Conservation (phyloP, 1,139 yeast genomes). For the Spathaspora sp. region DNA sequence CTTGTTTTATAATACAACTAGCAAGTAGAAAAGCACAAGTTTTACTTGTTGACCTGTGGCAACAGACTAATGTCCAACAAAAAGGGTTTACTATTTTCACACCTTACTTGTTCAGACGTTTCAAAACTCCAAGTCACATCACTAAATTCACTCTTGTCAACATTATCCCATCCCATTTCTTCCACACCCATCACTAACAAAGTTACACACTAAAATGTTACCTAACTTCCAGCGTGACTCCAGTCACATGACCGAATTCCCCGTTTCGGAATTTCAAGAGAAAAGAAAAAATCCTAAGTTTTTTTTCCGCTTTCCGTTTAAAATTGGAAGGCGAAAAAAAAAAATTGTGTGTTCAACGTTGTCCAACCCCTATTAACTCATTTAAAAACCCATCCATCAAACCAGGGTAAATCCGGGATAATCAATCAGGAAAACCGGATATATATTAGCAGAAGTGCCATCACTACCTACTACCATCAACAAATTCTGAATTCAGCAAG, state of each 20-base stretch:
- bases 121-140: background rate
- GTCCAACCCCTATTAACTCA: constrained; percentile 2
- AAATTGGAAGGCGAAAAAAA: constrained; percentile 1
- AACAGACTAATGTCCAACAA: background rate
- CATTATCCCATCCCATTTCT: background rate
- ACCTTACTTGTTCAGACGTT: background rate
- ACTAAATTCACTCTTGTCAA: background rate
- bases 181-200: no score
- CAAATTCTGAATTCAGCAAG: no score
- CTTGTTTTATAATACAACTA: no score
- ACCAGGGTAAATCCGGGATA: background rate
- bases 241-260: background rate
- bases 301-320: background rate
- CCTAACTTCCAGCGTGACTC: background rate
- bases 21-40: no score
- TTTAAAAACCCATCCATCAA: background rate
- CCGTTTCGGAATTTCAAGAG: background rate
- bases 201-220: no score
- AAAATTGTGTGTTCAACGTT: background rate
- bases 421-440: constrained; percentile 3
- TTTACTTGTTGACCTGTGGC: no score
- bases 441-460: background rate
- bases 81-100: background rate
- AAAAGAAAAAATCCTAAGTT: background rate
- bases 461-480: background rate